Evolutionary conservation across 108 stramenopile species (phyloP).

Genomic region (Nitzschia sp.): DNA sequence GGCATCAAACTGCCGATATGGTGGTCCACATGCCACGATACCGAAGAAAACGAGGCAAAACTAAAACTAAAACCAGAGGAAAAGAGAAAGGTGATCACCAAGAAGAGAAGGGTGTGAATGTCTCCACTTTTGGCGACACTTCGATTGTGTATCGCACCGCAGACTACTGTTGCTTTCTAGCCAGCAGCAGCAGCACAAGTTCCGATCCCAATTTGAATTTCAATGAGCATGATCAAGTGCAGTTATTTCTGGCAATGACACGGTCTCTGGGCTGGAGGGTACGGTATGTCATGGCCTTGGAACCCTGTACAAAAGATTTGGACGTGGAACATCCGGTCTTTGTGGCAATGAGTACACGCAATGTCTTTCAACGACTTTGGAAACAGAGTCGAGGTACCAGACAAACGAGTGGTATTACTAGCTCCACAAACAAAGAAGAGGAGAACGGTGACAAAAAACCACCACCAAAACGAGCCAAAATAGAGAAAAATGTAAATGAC

Average conservation of each 20-base stretch:
- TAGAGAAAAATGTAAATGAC: neutral
- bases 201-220: neutral
- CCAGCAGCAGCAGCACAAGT: neutral
- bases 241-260: conserved; percentile 58
- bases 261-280: conserved; percentile 81
- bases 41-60: neutral
- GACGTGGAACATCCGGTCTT: conserved; percentile 78
- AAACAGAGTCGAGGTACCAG: neutral
- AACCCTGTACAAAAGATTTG: conserved; percentile 59
- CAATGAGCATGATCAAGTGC: conserved; percentile 33
- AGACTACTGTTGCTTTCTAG: conserved; percentile 17
- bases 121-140: neutral
- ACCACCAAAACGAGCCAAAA: conserved; percentile 13
- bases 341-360: conserved; percentile 1
- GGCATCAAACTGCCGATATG: conserved; percentile 2
- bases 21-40: neutral
- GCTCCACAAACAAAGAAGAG: no score
- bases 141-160: conserved; percentile 17
- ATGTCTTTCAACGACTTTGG: conserved; percentile 15
- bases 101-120: neutral
- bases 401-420: neutral
- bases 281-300: conserved; percentile 63
- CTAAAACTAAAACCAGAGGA: neutral
- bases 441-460: conserved; percentile 12
- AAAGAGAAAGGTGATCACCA: neutral